These are phyloP conservation scores for Epichloe elymi DNA, from an alignment of 2,329 filamentous ascomycete genomes.

Conservation along the genomic window DNA sequence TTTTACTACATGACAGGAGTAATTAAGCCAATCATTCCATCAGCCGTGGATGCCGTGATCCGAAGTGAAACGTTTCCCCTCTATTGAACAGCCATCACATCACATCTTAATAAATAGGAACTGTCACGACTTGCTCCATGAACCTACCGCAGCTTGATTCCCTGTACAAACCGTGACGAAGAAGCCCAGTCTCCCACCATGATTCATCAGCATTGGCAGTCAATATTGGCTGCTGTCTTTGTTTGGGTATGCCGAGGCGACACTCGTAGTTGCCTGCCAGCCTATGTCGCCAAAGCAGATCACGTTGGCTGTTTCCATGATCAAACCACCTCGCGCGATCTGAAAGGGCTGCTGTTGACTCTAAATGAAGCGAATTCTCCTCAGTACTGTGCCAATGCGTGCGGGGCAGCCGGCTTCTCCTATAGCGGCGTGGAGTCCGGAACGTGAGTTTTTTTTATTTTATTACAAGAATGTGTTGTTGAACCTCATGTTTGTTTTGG, in stretches of 20 bases:
- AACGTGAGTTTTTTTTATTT: conserved; percentile 1
- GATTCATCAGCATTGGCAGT: background rate
- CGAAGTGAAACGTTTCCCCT: too few species aligned
- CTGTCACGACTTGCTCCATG: too few species aligned
- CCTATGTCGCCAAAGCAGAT: background rate
- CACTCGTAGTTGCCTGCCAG: background rate
- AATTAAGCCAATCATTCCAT: too few species aligned
- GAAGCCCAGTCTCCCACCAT: background rate
- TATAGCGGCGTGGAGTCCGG: conserved; percentile 7
- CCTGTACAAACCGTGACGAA: too few species aligned
- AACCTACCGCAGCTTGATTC: too few species aligned
- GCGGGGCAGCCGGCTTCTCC: conserved; percentile 8
- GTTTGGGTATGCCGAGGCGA: background rate
- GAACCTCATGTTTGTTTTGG: background rate
- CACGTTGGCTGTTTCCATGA: background rate
- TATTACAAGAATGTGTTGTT: background rate
- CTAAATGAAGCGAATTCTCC: background rate
- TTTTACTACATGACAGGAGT: too few species aligned
- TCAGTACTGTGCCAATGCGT: conserved; percentile 9
- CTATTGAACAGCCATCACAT: too few species aligned
- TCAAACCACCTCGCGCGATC: background rate
- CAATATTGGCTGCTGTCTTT: background rate
- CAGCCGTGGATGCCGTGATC: too few species aligned
- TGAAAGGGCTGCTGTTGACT: background rate
- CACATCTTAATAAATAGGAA: too few species aligned